These are phyloP conservation scores for Hemileia vastatrix DNA, from an alignment of 1,284 basidiomycete species.

Conservation along the genomic window DNA sequence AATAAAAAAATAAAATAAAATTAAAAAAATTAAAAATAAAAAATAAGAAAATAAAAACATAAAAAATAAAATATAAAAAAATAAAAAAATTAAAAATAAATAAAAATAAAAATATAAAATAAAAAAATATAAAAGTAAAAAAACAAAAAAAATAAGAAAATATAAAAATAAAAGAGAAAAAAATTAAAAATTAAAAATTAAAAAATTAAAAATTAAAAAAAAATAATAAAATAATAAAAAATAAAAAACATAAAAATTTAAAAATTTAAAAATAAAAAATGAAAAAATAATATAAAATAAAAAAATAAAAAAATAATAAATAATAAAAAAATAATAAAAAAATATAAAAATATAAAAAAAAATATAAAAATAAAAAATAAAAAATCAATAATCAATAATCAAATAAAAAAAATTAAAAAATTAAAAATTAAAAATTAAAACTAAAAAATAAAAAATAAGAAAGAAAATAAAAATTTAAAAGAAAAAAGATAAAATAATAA, in stretches of 20 bases:
- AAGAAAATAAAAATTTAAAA: neutral
- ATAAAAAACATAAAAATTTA: neutral
- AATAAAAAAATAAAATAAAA: neutral
- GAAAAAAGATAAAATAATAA: neutral
- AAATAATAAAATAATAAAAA: neutral
- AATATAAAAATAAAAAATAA: neutral
- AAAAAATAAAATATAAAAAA: slow-evolving; percentile 1
- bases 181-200: neutral
- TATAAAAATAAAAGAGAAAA: neutral
- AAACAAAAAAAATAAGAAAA: neutral
- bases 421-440: neutral
- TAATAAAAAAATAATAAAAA: neutral
- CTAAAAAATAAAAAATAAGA: neutral
- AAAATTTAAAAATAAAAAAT: neutral
- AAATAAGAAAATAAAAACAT: neutral
- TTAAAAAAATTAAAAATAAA: neutral
- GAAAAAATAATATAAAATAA: neutral
- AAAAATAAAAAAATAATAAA: neutral
- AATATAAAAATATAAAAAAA: neutral
- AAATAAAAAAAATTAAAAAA: neutral
- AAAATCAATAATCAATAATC: slow-evolving; percentile 1
- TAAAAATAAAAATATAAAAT: neutral
- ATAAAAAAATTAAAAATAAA: neutral
- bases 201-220: neutral
- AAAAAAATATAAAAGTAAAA: neutral